Percentiles rank a stretch among this genome's conserved stretches.
These are phyloP conservation scores for Wallemia ichthyophaga DNA, from an alignment of 1,284 basidiomycete genomes.

Conservation along the genomic window DNA sequence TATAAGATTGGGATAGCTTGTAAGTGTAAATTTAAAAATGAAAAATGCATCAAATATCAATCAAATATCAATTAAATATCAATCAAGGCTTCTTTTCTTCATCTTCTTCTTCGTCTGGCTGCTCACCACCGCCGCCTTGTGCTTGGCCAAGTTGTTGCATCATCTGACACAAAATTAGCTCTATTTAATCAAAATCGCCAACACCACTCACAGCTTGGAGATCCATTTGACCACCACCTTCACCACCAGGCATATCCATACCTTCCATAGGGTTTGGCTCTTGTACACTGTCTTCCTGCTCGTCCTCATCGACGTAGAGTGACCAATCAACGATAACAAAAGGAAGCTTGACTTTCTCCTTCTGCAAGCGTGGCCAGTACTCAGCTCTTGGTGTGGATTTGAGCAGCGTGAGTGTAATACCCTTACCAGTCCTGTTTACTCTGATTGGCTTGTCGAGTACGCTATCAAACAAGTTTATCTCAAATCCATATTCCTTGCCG, in stretches of 20 bases:
- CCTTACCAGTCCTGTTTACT: constrained; percentile 28
- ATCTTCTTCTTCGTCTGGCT: background rate
- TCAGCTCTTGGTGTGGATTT: constrained; percentile 40
- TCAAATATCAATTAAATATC: background rate
- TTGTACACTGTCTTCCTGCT: constrained; percentile 35
- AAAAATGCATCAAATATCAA: too few species aligned
- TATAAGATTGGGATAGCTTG: too few species aligned
- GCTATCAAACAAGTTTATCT: constrained; percentile 37
- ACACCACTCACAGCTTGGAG: constrained; percentile 1
- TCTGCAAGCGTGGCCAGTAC: constrained; percentile 68
- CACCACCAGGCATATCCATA: constrained; percentile 16
- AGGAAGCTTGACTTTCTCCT: constrained; percentile 44
- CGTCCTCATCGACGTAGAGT: constrained; percentile 86
- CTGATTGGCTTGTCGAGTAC: constrained; percentile 1
- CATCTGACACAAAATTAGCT: too few species aligned
- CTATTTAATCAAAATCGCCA: too few species aligned
- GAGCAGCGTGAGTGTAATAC: constrained; percentile 26
- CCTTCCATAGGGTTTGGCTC: constrained; percentile 9
- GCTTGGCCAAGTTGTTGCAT: background rate
- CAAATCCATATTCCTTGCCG: constrained; percentile 36
- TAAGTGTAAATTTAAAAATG: too few species aligned
- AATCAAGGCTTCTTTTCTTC: background rate
- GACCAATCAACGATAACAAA: constrained; percentile 72
- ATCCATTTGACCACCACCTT: constrained; percentile 16
- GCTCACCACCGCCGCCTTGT: background rate